phyloP scores from a whole-genome alignment of 2,329 filamentous ascomycete species.

The Aspergillus amoenus region DNA sequence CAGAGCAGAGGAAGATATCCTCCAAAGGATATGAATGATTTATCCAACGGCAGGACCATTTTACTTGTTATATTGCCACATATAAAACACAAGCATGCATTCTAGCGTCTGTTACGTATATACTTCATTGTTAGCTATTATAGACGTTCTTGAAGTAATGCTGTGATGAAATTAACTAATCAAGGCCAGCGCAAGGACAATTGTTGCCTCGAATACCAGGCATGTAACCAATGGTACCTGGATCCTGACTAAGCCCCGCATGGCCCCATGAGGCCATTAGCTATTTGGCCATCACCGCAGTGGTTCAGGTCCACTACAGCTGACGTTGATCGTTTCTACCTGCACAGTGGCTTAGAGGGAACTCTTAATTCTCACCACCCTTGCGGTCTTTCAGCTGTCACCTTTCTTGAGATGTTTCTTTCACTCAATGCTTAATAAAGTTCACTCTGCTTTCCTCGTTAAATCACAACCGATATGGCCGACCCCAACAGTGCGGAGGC shows the following conservation, averaged over 20 bases:
- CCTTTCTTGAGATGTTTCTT: background rate
- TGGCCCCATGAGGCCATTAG: background rate
- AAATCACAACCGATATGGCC: constrained; percentile 29
- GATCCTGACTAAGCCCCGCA: constrained; percentile 19
- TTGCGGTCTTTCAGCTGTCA: background rate
- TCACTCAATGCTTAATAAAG: constrained; percentile 12
- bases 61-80: background rate
- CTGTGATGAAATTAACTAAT: background rate
- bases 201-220: background rate
- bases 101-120: background rate
- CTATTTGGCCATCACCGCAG: background rate
- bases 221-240: background rate
- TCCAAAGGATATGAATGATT: background rate
- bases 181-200: background rate
- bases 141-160: background rate
- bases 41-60: background rate
- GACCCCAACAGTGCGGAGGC: constrained; percentile 43
- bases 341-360: constrained; percentile 1
- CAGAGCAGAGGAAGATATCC: constrained; percentile 43
- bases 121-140: background rate
- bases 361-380: background rate
- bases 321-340: constrained; percentile 19
- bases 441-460: background rate
- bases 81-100: background rate
- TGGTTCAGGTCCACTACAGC: constrained; percentile 3